A percentile compares a stretch with the other conserved stretches of the same genome.
These are phyloP conservation scores for Sherardia arvensis DNA, from an alignment of 257 asterid species.

Conservation along the genomic window DNA sequence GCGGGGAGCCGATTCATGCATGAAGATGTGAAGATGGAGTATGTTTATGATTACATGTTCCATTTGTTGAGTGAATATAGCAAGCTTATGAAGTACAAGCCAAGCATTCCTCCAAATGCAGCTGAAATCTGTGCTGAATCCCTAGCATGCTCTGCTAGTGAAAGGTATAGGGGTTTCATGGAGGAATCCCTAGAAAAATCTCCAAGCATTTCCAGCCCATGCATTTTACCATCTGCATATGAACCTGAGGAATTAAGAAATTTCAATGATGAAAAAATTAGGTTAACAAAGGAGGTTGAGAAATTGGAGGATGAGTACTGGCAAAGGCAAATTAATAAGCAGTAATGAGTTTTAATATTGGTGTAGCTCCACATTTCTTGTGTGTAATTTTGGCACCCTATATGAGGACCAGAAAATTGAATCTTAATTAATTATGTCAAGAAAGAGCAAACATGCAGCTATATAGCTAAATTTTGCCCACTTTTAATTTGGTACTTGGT, in stretches of 20 bases:
- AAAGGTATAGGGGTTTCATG: slow-evolving; percentile 51
- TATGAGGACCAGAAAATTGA: background rate
- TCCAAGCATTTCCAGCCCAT: slow-evolving; percentile 51
- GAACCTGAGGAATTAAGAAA: slow-evolving; percentile 33
- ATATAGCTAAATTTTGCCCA: too few species aligned
- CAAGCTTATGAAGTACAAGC: slow-evolving; percentile 55
- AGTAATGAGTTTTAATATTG: background rate
- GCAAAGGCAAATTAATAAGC: slow-evolving; percentile 22
- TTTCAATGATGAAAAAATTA: slow-evolving; percentile 30
- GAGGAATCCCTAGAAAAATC: slow-evolving; percentile 57
- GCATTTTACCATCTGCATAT: slow-evolving; percentile 64
- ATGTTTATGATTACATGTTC: slow-evolving; percentile 66
- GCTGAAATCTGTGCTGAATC: slow-evolving; percentile 60
- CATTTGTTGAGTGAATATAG: slow-evolving; percentile 64
- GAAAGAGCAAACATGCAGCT: background rate
- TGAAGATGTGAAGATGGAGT: slow-evolving; percentile 67
- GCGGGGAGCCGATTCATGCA: slow-evolving; percentile 68
- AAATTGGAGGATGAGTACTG: slow-evolving; percentile 62
- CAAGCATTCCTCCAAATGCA: slow-evolving; percentile 45
- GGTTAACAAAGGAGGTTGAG: slow-evolving; percentile 47
- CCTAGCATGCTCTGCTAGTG: slow-evolving; percentile 44
- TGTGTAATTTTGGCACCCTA: background rate
- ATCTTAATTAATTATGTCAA: background rate
- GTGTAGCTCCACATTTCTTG: background rate
- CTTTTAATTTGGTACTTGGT: too few species aligned